Percentiles rank a stretch among this genome's conserved stretches.
Conservation (phyloP, 805 yeast species). For the Candida incommunis region DNA sequence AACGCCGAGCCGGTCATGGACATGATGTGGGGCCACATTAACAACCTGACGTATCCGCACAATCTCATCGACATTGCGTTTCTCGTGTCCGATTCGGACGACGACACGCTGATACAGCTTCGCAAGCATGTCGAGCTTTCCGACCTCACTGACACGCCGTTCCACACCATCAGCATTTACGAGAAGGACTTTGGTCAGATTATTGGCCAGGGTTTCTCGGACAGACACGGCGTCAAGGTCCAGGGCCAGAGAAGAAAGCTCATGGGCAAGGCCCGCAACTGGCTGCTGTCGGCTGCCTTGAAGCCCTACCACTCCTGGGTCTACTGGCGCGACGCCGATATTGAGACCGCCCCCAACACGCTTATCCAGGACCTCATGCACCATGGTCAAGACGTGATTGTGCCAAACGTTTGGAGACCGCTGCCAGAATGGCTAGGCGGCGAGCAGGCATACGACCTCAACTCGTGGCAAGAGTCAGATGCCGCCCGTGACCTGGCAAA, state of each 20-base stretch:
- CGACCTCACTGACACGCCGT: slow-evolving; percentile 29
- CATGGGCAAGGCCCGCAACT: slow-evolving; percentile 93
- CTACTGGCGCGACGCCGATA: slow-evolving; percentile 96
- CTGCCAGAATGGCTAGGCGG: slow-evolving; percentile 78
- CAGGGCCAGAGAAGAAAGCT: slow-evolving; percentile 91
- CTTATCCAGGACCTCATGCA: slow-evolving; percentile 86
- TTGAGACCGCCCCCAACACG: slow-evolving; percentile 77
- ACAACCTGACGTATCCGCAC: slow-evolving; percentile 67
- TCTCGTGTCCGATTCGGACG: slow-evolving; percentile 76
- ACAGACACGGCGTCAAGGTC: slow-evolving; percentile 89
- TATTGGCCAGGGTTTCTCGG: slow-evolving; percentile 85
- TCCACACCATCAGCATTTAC: slow-evolving; percentile 65
- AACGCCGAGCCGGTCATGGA: slow-evolving; percentile 83
- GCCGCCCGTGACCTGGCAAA: slow-evolving; percentile 37
- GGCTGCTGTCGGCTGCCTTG: slow-evolving; percentile 77
- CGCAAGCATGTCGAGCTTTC: slow-evolving; percentile 32
- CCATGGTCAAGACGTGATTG: slow-evolving; percentile 81
- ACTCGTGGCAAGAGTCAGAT: slow-evolving; percentile 88
- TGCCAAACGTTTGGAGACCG: slow-evolving; percentile 97
- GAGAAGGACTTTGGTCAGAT: slow-evolving; percentile 89
- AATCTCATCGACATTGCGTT: slow-evolving; percentile 64
- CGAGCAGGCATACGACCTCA: slow-evolving; percentile 90
- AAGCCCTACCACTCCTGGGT: slow-evolving; percentile 92
- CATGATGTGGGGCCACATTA: slow-evolving; percentile 70
- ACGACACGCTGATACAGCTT: slow-evolving; percentile 61